Conservation (phyloP, 2,329 filamentous ascomycete genomes). For the Penicillium occitanis region DNA sequence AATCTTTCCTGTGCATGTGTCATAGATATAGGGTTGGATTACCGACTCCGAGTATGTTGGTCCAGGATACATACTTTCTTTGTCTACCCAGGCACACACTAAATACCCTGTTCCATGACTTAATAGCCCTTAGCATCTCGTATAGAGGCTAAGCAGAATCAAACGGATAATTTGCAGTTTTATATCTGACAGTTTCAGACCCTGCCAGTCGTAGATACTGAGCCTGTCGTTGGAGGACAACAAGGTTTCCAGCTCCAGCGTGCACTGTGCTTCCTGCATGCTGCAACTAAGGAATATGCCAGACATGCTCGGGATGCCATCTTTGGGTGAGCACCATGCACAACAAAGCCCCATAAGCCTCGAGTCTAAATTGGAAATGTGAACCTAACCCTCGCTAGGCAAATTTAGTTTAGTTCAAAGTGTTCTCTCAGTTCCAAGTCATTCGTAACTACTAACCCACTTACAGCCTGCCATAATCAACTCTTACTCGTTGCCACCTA, state of each 20-base stretch:
- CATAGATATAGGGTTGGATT: background rate
- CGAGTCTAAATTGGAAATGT: background rate
- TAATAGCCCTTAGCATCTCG: background rate
- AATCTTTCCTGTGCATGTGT: background rate
- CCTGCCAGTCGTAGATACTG: background rate
- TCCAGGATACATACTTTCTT: background rate
- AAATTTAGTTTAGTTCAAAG: background rate
- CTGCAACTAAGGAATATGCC: slow-evolving; percentile 12
- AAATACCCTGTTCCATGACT: background rate
- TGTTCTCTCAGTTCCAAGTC: background rate
- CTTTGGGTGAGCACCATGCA: slow-evolving; percentile 9
- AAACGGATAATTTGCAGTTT: background rate
- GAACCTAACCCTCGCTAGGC: slow-evolving; percentile 5
- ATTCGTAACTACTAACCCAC: background rate
- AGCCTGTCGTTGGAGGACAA: background rate
- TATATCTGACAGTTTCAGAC: background rate
- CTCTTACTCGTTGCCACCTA: slow-evolving; percentile 9
- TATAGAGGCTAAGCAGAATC: background rate
- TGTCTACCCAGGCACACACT: background rate
- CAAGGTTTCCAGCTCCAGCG: background rate
- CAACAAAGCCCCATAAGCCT: slow-evolving; percentile 6
- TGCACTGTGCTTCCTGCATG: slow-evolving; percentile 7
- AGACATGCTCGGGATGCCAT: slow-evolving; percentile 3
- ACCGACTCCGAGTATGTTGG: background rate
- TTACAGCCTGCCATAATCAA: background rate